Base-by-base conservation (phyloP, 768 basidiomycete species). In the Hygrophoropsis aurantiaca region DNA sequence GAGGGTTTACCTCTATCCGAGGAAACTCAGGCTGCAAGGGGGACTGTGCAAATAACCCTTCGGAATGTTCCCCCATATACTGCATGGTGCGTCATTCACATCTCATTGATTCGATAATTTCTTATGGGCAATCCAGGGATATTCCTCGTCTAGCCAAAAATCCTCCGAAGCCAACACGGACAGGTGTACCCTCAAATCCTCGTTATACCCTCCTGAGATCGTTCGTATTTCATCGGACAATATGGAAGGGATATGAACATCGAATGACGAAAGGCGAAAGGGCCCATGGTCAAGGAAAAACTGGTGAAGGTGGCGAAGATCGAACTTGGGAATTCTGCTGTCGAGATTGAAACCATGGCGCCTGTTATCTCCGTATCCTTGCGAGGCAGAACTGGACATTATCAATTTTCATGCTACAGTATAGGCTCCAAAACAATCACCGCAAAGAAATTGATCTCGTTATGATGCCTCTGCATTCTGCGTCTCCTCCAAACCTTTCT, bases 221-320 rank as follows among this genome's bases (percentile, higher is more conserved):
- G 1, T 97, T 94, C 64, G 72, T 64, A 15, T 97, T 98, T 60
- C 71, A 81, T 34, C 74, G 88, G 34, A 63, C 64, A 9, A 52
- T 70, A 0, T 98, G 92, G 82, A 80, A 78, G 40, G 92, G 90
- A 1, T 98, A 97, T 57, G 85, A 85, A 56, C 95, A 98, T 63
- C 74, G 90, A n/a, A 87, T 95, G 84, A 97, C 95, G 3, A 87
- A 93, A 59, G 94, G 94, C 5, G 90, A 80, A 70, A 75, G 80
- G 62, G 88, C 64, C 0, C 78, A 78, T 60, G 85, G 80, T 23
- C 78, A 70, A 33, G 81, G 78, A 21, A 84, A 65, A 69, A 89
- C 81, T 11, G 87, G 81, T 30, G 82, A 81, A 59, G 85, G 80
- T 8, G 88, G 82, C 39, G 88, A 84, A 56, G 87, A 92, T 54